Evolutionary conservation across 108 stramenopile genomes (phyloP), one percentile per base, ranked within the genome.

Genomic region (Skeletonema marinoi): DNA sequence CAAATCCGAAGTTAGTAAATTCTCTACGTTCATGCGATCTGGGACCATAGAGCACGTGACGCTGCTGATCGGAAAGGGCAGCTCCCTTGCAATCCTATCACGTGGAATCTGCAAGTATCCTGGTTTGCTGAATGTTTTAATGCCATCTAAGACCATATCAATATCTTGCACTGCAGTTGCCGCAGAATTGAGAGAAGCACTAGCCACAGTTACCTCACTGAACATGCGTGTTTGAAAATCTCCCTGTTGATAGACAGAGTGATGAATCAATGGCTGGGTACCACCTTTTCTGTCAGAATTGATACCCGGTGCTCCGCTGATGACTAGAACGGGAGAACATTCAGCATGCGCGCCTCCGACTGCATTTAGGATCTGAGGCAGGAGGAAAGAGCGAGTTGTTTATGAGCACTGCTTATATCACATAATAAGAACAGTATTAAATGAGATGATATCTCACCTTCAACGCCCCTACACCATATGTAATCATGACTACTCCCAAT

Each of bases 301-400:
- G 12, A 63, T 63, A 1, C 62, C 62, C 3, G 62, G 62, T 32
- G 62, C 62, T n/a, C 62, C 62, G 6, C 62, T 63, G 19, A 63
- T 63, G 33, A 63, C 62, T 17, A 63, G 62, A 33, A 63, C 19
- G 4, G 41, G 33, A 11, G 62, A 63, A 42, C 62, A 44, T 33
- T 63, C 62, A 35, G 62, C 62, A 14, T 63, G 41, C 2, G 62
- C 62, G 6, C 62, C 62, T n/a, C 38, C 33, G n/a, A 63, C 6
- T 33, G 21, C 38, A 33, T 63, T 63, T n/a, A 63, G 16, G 62
- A 63, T 44, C 62, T 63, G 62, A 35, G 30, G 17, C 4, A 35
- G 62, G 11, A 60, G 8, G 60, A 12, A 60, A 30, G 56, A 60
- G 29, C 8, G 60, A 60, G 33, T 60, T 12, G 2, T 11, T 35